phyloP scores from a whole-genome alignment of 1,284 basidiomycete genomes.

The Phellopilus nigrolimitatus region DNA sequence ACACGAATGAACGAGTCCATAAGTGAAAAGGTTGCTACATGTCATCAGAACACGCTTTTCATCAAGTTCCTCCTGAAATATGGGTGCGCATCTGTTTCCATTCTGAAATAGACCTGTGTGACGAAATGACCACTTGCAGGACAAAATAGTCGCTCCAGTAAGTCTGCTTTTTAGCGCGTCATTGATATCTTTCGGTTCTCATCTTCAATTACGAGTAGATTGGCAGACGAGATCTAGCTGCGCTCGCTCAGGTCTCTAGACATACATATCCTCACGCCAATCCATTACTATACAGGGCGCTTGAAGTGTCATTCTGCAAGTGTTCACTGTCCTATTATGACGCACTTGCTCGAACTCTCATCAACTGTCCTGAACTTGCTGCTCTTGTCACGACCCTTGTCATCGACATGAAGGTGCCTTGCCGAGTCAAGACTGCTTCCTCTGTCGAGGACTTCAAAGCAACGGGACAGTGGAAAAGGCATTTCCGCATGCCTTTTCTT shows the following conservation, averaged over 20 bases:
- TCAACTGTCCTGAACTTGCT: conserved; percentile 9
- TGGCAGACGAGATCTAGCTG: conserved; percentile 9
- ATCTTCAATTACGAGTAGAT: background rate
- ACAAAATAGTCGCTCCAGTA: background rate
- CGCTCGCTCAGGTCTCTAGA: conserved; percentile 10
- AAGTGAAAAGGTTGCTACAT: background rate
- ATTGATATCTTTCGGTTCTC: background rate
- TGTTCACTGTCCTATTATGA: conserved; percentile 18
- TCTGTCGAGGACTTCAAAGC: conserved; percentile 7
- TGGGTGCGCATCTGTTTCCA: conserved; percentile 6
- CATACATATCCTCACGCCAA: conserved; percentile 9
- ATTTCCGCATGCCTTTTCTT: background rate
- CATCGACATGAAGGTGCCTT: conserved; percentile 16
- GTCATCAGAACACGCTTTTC: background rate
- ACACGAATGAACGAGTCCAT: background rate
- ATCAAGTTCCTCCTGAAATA: conserved; percentile 16
- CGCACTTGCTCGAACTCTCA: conserved; percentile 13
- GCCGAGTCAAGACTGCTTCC: conserved; percentile 6
- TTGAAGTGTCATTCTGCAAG: conserved; percentile 18
- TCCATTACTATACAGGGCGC: conserved; percentile 6
- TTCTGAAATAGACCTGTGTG: background rate
- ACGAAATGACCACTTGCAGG: background rate
- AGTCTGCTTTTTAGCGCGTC: background rate
- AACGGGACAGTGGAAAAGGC: background rate
- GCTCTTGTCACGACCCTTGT: conserved; percentile 3